Percentiles rank a stretch among this genome's conserved stretches.
Conservation (phyloP, 495 filamentous ascomycete genomes). For the Saxispiralis lemnorum region DNA sequence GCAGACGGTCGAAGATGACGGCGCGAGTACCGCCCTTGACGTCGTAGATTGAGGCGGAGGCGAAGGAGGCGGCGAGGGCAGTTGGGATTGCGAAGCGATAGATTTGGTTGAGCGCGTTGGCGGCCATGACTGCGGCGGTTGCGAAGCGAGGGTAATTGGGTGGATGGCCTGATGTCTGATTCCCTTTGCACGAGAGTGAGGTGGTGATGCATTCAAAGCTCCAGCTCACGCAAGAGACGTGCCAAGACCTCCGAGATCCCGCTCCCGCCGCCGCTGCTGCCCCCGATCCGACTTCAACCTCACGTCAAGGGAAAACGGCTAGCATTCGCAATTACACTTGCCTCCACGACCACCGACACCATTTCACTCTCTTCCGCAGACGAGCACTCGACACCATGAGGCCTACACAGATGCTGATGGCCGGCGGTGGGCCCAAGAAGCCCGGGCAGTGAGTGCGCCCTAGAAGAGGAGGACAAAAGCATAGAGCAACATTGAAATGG, state of each 20-base stretch:
- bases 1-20: conserved; percentile 92
- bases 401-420: conserved; percentile 10
- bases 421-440: conserved; percentile 23
- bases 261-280: no score
- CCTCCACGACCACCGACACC: no score
- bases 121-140: conserved; percentile 31
- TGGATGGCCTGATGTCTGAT: conserved; percentile 1
- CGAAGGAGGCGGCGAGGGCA: conserved; percentile 40
- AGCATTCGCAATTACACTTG: background rate
- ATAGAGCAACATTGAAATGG: background rate
- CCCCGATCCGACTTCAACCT: background rate
- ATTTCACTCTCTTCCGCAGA: no score
- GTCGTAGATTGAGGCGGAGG: conserved; percentile 78
- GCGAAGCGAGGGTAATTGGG: conserved; percentile 2
- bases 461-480: background rate
- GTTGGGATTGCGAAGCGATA: conserved; percentile 58
- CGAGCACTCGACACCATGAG: conserved; percentile 18
- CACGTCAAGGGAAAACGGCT: no score
- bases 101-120: conserved; percentile 41
- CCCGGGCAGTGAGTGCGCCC: conserved; percentile 23
- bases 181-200: conserved; percentile 4
- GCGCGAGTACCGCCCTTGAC: conserved; percentile 84
- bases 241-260: conserved; percentile 1
- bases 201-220: conserved; percentile 2
- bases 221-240: background rate